Percentiles rank a stretch among this genome's conserved stretches.
Conservation (phyloP, 2,329 filamentous ascomycete genomes). For the Fusarium brevicatenulatum region DNA sequence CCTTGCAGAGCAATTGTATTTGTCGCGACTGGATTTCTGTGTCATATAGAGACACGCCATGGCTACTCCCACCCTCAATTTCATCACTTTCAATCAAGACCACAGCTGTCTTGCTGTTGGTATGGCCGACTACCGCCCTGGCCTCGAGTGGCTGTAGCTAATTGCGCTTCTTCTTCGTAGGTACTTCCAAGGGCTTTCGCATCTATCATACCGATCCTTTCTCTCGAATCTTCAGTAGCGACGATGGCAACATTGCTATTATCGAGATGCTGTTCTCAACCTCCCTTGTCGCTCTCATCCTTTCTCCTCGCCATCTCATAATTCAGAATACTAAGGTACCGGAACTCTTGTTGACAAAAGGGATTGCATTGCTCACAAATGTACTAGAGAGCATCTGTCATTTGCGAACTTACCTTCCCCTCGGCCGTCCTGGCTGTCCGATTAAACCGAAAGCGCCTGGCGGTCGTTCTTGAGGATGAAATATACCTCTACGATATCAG, state of each 20-base stretch:
- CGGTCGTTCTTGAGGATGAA: slow-evolving; percentile 93
- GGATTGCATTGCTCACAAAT: slow-evolving; percentile 27
- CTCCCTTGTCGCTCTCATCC: slow-evolving; percentile 90
- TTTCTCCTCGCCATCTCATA: slow-evolving; percentile 90
- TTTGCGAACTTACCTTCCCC: slow-evolving; percentile 98
- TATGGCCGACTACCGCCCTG: slow-evolving; percentile 55
- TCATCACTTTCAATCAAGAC: slow-evolving; percentile 99
- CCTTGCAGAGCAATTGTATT: background rate
- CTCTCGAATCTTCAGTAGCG: slow-evolving; percentile 91
- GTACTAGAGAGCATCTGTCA: slow-evolving; percentile 74
- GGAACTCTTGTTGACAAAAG: background rate
- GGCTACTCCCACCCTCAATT: slow-evolving; percentile 84
- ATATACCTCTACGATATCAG: slow-evolving; percentile 99
- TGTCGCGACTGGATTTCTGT: background rate
- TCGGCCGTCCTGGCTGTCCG: slow-evolving; percentile 95
- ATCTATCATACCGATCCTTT: slow-evolving; percentile 98
- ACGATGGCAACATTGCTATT: slow-evolving; percentile 93
- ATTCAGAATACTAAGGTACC: slow-evolving; percentile 96
- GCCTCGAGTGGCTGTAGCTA: slow-evolving; percentile 14
- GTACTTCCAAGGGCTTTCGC: slow-evolving; percentile 92
- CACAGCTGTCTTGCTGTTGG: slow-evolving; percentile 96
- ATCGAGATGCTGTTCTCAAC: slow-evolving; percentile 99
- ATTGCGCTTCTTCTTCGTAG: slow-evolving; percentile 54
- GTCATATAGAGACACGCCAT: slow-evolving; percentile 55
- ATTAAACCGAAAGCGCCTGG: slow-evolving; percentile 91